Evolutionary conservation across 257 asterid species (phyloP), one percentile per base, ranked within the genome.

Genomic region (Solanum peruvianum): DNA sequence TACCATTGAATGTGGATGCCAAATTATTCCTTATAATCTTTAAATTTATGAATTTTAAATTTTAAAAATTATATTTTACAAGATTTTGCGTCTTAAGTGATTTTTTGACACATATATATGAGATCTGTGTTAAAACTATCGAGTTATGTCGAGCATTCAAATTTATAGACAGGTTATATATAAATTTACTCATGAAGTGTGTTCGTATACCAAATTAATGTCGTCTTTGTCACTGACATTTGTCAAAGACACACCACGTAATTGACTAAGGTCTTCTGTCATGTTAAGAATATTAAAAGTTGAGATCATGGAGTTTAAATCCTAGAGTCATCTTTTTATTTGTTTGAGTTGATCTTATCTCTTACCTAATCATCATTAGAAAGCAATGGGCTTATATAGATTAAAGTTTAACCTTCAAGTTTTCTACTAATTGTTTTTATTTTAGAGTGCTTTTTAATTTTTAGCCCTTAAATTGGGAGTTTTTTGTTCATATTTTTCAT

Each of bases 91-190:
- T 69, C 8, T 69, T 14, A 31, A 15, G 7, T 70, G 13, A 70
- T 6, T 8, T 29, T 16, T 70, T 3, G 0, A 15, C 31, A 70
- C 16, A 8, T 3, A 70, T 7, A 31, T 69, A 69, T 9, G 3
- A 5, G 0, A 3, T 31, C 1, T 70, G 7, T 3, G 13, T 16
- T 0, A 70, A 70, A 31, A 9, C 1, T 31, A 16, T 16, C 1
- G 7, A 70, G 3, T 31, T 71, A 0, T 31, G 27, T 16, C 3
- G 27, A 71, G 20, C 14, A 2, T 2, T 16, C 1, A 0, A 71
- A 71, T 3, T 2, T 0, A 0, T 33, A 33, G 4, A 71, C 1
- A 33, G 0, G 1, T 71, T 71, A 9, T 8, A 4, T 4, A 9
- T 18, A 18, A 69, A 69, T 69, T 3, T 14, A 3, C 6, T 33